Conservation (phyloP, 306 rosid genomes). For the Fragaria iinumae region DNA sequence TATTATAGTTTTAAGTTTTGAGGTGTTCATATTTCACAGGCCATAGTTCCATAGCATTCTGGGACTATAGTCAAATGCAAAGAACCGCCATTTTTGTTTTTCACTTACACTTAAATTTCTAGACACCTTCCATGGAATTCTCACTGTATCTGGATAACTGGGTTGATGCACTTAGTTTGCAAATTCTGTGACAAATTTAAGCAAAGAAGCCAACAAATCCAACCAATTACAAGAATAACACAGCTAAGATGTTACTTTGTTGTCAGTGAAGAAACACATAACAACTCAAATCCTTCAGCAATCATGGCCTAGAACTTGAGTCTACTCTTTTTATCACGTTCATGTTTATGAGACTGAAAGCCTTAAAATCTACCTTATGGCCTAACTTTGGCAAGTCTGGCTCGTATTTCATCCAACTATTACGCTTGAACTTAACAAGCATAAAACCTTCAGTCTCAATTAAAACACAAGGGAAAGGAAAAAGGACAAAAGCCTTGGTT, state of each 20-base stretch:
- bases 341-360: background rate
- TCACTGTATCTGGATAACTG: background rate
- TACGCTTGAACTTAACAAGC: background rate
- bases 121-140: too few relatives aligned
- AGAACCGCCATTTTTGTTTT: background rate
- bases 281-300: too few relatives aligned
- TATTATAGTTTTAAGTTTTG: background rate
- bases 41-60: background rate
- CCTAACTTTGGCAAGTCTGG: slow-evolving; percentile 46
- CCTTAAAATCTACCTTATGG: slow-evolving; percentile 24
- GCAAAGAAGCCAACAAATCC: background rate
- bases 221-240: background rate
- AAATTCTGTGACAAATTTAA: background rate
- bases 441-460: too few relatives aligned
- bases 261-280: background rate
- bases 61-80: background rate
- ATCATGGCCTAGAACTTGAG: too few relatives aligned
- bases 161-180: background rate
- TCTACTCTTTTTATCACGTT: too few relatives aligned
- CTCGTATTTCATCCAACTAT: slow-evolving; percentile 44
- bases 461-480: too few relatives aligned
- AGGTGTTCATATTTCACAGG: background rate
- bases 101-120: too few relatives aligned
- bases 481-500: too few relatives aligned
- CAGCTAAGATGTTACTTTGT: too few relatives aligned